Conservation (phyloP, 2,329 filamentous ascomycete genomes). For the Alternaria dauci region DNA sequence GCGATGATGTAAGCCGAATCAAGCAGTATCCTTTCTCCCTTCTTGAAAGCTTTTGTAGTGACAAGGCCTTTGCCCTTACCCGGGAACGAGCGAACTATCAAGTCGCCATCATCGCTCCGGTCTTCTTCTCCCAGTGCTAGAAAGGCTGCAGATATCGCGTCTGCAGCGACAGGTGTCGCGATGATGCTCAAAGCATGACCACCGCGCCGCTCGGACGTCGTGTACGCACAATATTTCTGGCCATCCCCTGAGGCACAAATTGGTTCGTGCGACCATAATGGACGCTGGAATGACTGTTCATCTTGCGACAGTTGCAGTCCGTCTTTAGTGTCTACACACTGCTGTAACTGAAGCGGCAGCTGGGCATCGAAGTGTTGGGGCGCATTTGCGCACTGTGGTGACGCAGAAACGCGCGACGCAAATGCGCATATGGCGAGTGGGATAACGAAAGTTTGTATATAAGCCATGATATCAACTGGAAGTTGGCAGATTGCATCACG, state of each 20-base stretch:
- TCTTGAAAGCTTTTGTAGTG: conserved; percentile 23
- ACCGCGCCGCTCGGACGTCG: conserved; percentile 20
- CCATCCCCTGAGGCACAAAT: conserved; percentile 20
- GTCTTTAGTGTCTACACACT: conserved; percentile 10
- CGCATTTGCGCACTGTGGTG: conserved; percentile 17
- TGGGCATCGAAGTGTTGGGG: conserved; percentile 19
- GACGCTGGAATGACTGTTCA: conserved; percentile 7
- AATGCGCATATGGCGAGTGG: conserved; percentile 14
- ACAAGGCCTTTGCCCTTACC: conserved; percentile 37
- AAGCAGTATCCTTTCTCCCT: conserved; percentile 29
- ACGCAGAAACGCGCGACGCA: conserved; percentile 3
- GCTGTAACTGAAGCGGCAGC: conserved; percentile 17
- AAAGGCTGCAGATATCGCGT: conserved; percentile 23
- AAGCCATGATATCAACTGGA: conserved; percentile 20
- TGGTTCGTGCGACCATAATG: conserved; percentile 25
- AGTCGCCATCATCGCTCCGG: not conserved
- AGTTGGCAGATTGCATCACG: conserved; percentile 5
- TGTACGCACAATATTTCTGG: conserved; percentile 31
- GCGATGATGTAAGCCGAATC: conserved; percentile 33
- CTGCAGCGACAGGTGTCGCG: conserved; percentile 26
- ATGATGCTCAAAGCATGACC: conserved; percentile 33
- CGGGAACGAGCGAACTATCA: conserved; percentile 27
- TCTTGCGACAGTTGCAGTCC: not conserved
- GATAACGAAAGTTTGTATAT: conserved; percentile 7
- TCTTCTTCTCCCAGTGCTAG: conserved; percentile 3